These are phyloP conservation scores for Paragyromitra xinjiangensis DNA, from an alignment of 495 filamentous ascomycete genomes.

Conservation along the genomic window DNA sequence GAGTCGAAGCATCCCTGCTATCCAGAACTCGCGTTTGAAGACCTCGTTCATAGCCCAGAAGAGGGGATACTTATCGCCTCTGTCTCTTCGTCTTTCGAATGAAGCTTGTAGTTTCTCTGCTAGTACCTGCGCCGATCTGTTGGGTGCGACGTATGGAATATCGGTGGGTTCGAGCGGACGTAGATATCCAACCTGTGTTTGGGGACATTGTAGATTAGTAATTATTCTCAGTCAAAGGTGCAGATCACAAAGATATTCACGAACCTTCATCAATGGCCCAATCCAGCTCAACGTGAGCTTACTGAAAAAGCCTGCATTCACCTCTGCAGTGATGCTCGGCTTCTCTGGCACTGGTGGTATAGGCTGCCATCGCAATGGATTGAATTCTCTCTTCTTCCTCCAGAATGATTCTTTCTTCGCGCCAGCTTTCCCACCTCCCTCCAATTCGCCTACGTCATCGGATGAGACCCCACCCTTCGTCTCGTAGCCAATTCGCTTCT, in stretches of 20 bases:
- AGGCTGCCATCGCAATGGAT: constrained; percentile 70
- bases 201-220: background rate
- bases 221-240: background rate
- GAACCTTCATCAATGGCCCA: constrained; percentile 71
- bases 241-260: constrained; percentile 42
- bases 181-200: constrained; percentile 74
- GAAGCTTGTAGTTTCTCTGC: constrained; percentile 70
- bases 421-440: constrained; percentile 20
- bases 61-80: constrained; percentile 77
- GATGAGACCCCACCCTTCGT: constrained; percentile 26
- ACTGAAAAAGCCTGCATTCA: constrained; percentile 69
- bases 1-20: constrained; percentile 82
- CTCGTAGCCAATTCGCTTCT: constrained; percentile 7
- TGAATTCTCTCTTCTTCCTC: constrained; percentile 57
- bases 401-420: constrained; percentile 39
- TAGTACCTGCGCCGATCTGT: constrained; percentile 74
- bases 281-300: constrained; percentile 74
- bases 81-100: constrained; percentile 71
- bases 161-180: constrained; percentile 83
- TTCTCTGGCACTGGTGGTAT: constrained; percentile 70
- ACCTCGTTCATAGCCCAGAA: constrained; percentile 85
- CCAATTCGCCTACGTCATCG: constrained; percentile 15
- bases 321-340: constrained; percentile 66
- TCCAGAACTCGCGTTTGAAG: constrained; percentile 83
- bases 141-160: constrained; percentile 85